Evolutionary conservation across 2,329 filamentous ascomycete species (phyloP).

Genomic region (Sporothrix curviconia): DNA sequence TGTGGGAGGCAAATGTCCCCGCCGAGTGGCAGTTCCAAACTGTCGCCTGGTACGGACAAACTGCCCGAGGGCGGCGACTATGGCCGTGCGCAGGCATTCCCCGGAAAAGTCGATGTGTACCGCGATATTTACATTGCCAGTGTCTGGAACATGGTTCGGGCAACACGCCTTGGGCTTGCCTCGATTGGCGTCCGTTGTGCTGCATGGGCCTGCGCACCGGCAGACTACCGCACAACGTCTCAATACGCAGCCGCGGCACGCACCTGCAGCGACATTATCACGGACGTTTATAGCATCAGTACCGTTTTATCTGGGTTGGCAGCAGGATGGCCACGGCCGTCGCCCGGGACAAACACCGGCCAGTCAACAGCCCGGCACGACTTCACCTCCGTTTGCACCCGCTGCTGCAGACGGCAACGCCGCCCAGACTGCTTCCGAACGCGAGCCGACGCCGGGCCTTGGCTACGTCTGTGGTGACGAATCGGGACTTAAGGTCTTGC

Average conservation of each 20-base stretch:
- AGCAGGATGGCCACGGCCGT: slow-evolving; percentile 26
- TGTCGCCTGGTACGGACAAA: slow-evolving; percentile 51
- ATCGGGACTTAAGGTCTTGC: slow-evolving; percentile 45
- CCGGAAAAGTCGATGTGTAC: slow-evolving; percentile 55
- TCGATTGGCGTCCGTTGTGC: slow-evolving; percentile 52
- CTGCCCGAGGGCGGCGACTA: slow-evolving; percentile 47
- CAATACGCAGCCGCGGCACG: slow-evolving; percentile 52
- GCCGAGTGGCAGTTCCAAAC: slow-evolving; percentile 45
- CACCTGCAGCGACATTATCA: slow-evolving; percentile 46
- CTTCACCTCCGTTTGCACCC: no score
- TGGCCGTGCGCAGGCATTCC: slow-evolving; percentile 48
- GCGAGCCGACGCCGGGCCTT: slow-evolving; percentile 20
- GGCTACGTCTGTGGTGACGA: slow-evolving; percentile 46
- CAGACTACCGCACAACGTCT: slow-evolving; percentile 56
- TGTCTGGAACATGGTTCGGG: slow-evolving; percentile 50
- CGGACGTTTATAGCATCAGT: slow-evolving; percentile 55
- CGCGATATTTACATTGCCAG: slow-evolving; percentile 52
- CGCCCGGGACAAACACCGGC: background rate
- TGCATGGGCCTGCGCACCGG: slow-evolving; percentile 53
- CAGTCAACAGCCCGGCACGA: no score
- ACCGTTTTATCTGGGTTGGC: slow-evolving; percentile 58
- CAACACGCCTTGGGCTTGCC: slow-evolving; percentile 48
- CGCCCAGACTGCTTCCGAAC: background rate
- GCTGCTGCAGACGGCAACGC: background rate
- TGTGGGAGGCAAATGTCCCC: slow-evolving; percentile 46